Percentiles rank a stretch among this genome's conserved stretches.
phyloP scores from a whole-genome alignment of 192 early-diverging fungal genomes.

The Martensiomyces pterosporus region DNA sequence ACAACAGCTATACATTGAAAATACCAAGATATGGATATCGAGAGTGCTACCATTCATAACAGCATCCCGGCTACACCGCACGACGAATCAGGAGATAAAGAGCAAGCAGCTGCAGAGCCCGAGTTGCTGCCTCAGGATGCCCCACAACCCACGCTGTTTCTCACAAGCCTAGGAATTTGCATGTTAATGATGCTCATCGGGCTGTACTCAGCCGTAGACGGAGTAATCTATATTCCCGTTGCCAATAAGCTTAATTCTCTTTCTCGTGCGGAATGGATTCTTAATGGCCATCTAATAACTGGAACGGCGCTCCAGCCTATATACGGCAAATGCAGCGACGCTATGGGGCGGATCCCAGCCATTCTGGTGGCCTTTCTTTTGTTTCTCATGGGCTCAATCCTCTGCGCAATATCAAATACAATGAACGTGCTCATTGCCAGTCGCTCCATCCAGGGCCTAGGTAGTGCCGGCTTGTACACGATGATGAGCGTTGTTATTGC shows the following conservation, averaged over 20 bases:
- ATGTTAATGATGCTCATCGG: slow-evolving; percentile 17
- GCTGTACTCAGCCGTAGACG: slow-evolving; percentile 19
- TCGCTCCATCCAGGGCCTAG: slow-evolving; percentile 58
- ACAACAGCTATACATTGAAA: no score
- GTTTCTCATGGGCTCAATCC: slow-evolving; percentile 48
- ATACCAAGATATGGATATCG: no score
- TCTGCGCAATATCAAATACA: slow-evolving; percentile 35
- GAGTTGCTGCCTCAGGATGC: no score
- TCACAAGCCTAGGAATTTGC: no score
- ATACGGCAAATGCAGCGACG: slow-evolving; percentile 72
- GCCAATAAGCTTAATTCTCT: slow-evolving; percentile 50
- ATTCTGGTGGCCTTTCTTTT: slow-evolving; percentile 47
- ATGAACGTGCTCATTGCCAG: slow-evolving; percentile 59
- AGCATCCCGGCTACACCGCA: no score
- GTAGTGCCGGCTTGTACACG: slow-evolving; percentile 57
- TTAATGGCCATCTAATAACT: slow-evolving; percentile 57
- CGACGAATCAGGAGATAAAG: no score
- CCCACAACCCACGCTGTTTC: no score
- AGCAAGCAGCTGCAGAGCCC: no score
- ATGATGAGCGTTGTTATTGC: slow-evolving; percentile 56
- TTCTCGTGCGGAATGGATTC: slow-evolving; percentile 65
- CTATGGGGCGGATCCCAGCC: slow-evolving; percentile 61
- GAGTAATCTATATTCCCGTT: slow-evolving; percentile 6
- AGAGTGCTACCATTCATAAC: no score
- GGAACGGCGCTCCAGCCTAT: slow-evolving; percentile 66